phyloP scores from a whole-genome alignment of 495 filamentous ascomycete species.

The Penicillium subrubescens region DNA sequence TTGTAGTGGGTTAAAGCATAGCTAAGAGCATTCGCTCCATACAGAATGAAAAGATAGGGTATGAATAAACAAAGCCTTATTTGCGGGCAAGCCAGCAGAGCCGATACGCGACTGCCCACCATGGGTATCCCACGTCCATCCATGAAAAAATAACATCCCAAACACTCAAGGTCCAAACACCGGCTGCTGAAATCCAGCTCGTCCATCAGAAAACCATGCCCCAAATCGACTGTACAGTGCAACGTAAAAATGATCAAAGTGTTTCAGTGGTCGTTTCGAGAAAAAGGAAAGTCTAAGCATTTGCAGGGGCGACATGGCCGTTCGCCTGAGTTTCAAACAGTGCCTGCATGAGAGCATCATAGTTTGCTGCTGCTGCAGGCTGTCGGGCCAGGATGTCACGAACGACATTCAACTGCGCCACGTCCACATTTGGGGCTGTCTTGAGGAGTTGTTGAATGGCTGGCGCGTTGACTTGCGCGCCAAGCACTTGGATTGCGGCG shows the following conservation, averaged over 20 bases:
- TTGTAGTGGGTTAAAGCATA: not conserved
- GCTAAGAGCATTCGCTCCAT: not conserved
- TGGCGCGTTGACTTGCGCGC: constrained; percentile 58
- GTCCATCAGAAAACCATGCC: constrained; percentile 6
- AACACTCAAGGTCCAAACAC: constrained; percentile 20
- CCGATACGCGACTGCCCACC: constrained; percentile 6
- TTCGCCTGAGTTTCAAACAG: constrained; percentile 42
- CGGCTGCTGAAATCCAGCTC: constrained; percentile 10
- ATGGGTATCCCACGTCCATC: constrained; percentile 27
- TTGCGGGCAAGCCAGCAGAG: constrained; percentile 11
- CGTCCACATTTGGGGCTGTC: constrained; percentile 62
- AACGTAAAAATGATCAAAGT: constrained; percentile 9
- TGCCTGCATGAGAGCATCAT: constrained; percentile 40
- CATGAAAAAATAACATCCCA: constrained; percentile 11
- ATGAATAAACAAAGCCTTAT: constrained; percentile 15
- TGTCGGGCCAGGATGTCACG: constrained; percentile 58
- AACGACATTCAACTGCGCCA: constrained; percentile 65
- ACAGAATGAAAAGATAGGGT: not conserved
- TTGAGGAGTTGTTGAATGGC: constrained; percentile 68
- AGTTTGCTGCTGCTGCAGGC: constrained; percentile 44
- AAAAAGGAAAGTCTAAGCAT: constrained; percentile 18
- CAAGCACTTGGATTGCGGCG: constrained; percentile 55
- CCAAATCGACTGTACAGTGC: constrained; percentile 20
- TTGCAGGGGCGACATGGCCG: constrained; percentile 32
- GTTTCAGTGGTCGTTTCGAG: constrained; percentile 11